phyloP scores from a whole-genome alignment of 2,329 filamentous ascomycete genomes.

The Aureobasidium zeae region DNA sequence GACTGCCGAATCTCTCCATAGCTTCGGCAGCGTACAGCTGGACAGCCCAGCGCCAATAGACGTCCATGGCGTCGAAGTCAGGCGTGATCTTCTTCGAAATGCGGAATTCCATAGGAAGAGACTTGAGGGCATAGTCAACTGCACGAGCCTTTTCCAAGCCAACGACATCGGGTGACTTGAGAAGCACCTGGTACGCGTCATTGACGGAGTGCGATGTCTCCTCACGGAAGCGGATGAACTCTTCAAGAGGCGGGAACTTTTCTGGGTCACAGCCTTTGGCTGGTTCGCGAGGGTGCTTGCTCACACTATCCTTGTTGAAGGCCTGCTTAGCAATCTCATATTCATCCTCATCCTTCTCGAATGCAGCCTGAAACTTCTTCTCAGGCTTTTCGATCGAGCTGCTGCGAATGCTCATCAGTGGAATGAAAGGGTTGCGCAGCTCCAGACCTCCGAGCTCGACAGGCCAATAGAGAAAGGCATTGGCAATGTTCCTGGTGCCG shows the following conservation, averaged over 20 bases:
- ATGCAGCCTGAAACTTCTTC: conserved; percentile 21
- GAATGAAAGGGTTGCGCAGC: conserved; percentile 43
- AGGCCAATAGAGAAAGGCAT: conserved; percentile 46
- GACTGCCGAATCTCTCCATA: conserved; percentile 21
- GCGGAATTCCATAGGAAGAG: conserved; percentile 9
- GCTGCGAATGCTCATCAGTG: conserved; percentile 39
- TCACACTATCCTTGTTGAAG: conserved; percentile 27
- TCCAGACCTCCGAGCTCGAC: conserved; percentile 43
- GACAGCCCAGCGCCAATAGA: conserved; percentile 42
- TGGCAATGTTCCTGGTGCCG: conserved; percentile 37
- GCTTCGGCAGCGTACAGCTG: conserved; percentile 23
- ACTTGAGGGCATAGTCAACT: conserved; percentile 21
- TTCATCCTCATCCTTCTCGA: conserved; percentile 27
- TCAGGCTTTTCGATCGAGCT: conserved; percentile 33
- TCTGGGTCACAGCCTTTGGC: conserved; percentile 25
- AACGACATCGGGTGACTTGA: conserved; percentile 27
- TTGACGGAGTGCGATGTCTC: conserved; percentile 29
- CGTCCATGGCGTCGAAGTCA: conserved; percentile 19
- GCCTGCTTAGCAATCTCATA: conserved; percentile 29
- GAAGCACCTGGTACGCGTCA: conserved; percentile 30
- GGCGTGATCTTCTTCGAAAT: conserved; percentile 21
- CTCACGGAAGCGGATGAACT: conserved; percentile 37
- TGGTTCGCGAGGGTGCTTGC: conserved; percentile 18
- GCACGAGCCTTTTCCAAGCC: conserved; percentile 22
- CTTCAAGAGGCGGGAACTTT: conserved; percentile 37